Conservation (phyloP, 2,329 filamentous ascomycete species). For the Ceratocystis cacaofunesta region DNA sequence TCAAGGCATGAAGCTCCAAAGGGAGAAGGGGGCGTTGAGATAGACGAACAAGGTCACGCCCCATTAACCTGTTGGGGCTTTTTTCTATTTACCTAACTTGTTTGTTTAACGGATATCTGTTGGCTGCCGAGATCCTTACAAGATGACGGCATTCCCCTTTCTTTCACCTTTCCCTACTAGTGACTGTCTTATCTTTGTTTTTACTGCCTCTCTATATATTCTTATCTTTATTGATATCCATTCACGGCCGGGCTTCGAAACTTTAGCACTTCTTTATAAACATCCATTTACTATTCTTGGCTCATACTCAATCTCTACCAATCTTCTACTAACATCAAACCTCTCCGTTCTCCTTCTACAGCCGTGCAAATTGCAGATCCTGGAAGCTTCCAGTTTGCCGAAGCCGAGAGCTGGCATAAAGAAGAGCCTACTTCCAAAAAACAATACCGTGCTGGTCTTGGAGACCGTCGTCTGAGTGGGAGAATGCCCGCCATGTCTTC, state of each 20-base stretch:
- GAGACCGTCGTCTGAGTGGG: slow-evolving; percentile 30
- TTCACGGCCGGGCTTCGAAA: neutral
- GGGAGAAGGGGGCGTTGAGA: neutral
- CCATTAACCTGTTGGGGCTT: neutral
- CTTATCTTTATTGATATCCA: neutral
- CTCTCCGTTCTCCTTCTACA: neutral
- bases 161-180: neutral
- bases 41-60: neutral
- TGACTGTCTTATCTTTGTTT: neutral
- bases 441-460: slow-evolving; percentile 25
- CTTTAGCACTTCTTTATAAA: neutral
- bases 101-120: neutral
- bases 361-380: slow-evolving; percentile 44
- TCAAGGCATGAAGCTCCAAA: neutral
- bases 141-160: neutral
- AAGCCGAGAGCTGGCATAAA: slow-evolving; percentile 17
- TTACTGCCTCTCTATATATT: neutral
- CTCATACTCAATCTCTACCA: neutral
- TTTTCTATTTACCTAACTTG: neutral
- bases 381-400: slow-evolving; percentile 17
- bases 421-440: slow-evolving; percentile 25
- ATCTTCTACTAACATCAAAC: neutral
- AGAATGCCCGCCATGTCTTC: slow-evolving; percentile 18
- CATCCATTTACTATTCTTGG: neutral
- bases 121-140: neutral